Evolutionary conservation across 208 protist species (phyloP).

Genomic region (Naegleria lovaniensis): DNA sequence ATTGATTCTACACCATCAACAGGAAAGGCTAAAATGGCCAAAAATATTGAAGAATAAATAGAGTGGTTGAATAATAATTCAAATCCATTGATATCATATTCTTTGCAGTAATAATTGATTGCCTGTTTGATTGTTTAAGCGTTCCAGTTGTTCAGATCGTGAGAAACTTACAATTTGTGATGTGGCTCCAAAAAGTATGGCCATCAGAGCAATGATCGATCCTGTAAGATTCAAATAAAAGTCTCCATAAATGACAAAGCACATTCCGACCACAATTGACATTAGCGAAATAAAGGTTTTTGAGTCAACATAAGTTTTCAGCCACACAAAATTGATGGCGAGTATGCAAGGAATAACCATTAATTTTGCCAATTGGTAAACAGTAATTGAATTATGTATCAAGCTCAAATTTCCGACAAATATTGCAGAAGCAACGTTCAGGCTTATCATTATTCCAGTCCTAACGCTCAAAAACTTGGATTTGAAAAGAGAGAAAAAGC

Average conservation of each 20-base stretch:
- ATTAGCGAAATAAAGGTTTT: not conserved
- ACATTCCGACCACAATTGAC: not conserved
- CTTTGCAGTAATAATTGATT: not conserved
- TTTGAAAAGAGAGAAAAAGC: not conserved
- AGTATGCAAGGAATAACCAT: not conserved
- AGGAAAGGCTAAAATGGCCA: not conserved
- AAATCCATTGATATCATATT: conserved; percentile 7
- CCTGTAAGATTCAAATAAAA: not conserved
- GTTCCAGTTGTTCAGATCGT: not conserved
- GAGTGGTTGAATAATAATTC: not conserved
- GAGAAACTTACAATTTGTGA: not conserved
- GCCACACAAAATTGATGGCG: not conserved
- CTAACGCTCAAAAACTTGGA: not conserved
- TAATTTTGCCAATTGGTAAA: not conserved
- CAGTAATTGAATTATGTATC: not conserved
- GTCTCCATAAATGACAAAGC: not conserved
- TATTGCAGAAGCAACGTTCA: not conserved
- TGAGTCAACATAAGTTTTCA: not conserved
- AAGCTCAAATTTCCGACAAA: not conserved
- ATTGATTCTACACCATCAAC: not conserved
- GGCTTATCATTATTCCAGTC: not conserved
- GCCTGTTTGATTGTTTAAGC: not conserved
- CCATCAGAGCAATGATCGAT: not conserved
- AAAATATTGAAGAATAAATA: not conserved
- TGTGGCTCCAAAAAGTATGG: not conserved